Evolutionary conservation across 495 filamentous ascomycete genomes (phyloP).

Genomic region (Aspergillus hancockii): DNA sequence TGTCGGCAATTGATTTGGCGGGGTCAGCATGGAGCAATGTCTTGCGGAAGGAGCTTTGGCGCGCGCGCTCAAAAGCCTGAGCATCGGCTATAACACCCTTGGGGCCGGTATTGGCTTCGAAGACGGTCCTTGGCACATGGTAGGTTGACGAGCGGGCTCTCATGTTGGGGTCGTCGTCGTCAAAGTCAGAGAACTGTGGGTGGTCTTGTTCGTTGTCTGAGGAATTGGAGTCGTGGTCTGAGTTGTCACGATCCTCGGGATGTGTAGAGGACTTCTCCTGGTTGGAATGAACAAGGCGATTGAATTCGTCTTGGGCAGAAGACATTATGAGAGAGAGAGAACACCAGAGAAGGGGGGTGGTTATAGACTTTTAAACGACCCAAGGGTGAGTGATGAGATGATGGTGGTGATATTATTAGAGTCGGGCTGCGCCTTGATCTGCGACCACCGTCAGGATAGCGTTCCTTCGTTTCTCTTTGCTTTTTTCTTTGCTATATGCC

Average conservation of each 20-base stretch:
- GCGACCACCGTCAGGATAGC: slow-evolving; percentile 1
- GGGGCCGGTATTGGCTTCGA: slow-evolving; percentile 88
- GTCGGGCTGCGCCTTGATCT: slow-evolving; percentile 13
- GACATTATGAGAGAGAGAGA: slow-evolving; percentile 52
- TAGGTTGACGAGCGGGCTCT: slow-evolving; percentile 44
- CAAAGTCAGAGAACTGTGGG: slow-evolving; percentile 56
- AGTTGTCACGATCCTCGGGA: slow-evolving; percentile 56
- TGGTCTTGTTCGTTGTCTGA: slow-evolving; percentile 60
- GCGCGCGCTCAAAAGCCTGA: slow-evolving; percentile 81
- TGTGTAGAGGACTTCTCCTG: slow-evolving; percentile 49
- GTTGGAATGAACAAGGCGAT: slow-evolving; percentile 64
- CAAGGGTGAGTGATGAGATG: slow-evolving; percentile 5
- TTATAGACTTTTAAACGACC: slow-evolving; percentile 18
- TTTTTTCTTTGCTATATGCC: background rate
- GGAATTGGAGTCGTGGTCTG: slow-evolving; percentile 51
- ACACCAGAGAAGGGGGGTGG: slow-evolving; percentile 10
- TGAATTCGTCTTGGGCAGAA: slow-evolving; percentile 84
- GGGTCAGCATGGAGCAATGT: slow-evolving; percentile 42
- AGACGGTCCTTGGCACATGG: slow-evolving; percentile 59
- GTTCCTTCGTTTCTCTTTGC: background rate
- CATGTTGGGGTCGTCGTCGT: slow-evolving; percentile 42
- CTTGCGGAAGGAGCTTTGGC: slow-evolving; percentile 60
- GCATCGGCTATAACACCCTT: slow-evolving; percentile 99
- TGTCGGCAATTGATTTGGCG: slow-evolving; percentile 44
- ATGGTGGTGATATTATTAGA: slow-evolving; percentile 8